Percentiles rank a stretch among this genome's conserved stretches.
Conservation (phyloP, 1,284 basidiomycete genomes). For the Sporisorium exsertum region DNA sequence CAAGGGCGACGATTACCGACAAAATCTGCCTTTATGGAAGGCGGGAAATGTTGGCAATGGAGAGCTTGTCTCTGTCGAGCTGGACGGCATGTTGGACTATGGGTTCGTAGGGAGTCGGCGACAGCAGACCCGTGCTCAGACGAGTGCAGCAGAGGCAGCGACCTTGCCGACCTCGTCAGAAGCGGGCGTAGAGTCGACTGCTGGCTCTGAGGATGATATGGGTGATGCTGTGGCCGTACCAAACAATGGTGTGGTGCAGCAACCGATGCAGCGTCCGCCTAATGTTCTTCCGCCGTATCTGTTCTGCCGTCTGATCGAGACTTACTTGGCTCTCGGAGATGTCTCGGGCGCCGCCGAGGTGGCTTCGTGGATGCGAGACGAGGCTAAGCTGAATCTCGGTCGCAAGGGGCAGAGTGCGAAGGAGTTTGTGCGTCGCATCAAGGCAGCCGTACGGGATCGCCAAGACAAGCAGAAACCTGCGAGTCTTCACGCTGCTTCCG, state of each 20-base stretch:
- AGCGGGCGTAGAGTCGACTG: background rate
- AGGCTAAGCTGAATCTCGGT: slow-evolving; percentile 33
- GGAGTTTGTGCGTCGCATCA: slow-evolving; percentile 37
- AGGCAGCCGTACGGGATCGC: slow-evolving; percentile 15
- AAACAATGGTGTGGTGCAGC: slow-evolving; percentile 13
- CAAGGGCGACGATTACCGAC: slow-evolving; percentile 33
- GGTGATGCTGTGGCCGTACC: background rate
- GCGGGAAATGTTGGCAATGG: slow-evolving; percentile 12
- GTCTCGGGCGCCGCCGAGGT: slow-evolving; percentile 39
- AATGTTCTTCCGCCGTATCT: slow-evolving; percentile 31
- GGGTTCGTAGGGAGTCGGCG: slow-evolving; percentile 4
- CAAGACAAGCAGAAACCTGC: background rate
- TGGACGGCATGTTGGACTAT: slow-evolving; percentile 25
- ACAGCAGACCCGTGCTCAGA: background rate
- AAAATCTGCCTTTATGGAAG: slow-evolving; percentile 33
- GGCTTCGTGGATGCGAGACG: slow-evolving; percentile 53
- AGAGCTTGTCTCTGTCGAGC: slow-evolving; percentile 23
- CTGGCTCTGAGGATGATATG: background rate
- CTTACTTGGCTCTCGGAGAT: slow-evolving; percentile 36
- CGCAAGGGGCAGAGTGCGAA: background rate
- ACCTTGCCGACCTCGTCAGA: slow-evolving; percentile 14
- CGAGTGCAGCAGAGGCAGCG: slow-evolving; percentile 13
- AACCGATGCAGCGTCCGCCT: slow-evolving; percentile 1
- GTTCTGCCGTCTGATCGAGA: slow-evolving; percentile 35
- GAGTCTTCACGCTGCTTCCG: background rate